Percentiles rank a stretch among this genome's conserved stretches.
These are phyloP conservation scores for Brassica carinata DNA, from an alignment of 345 rosid species.

Conservation along the genomic window DNA sequence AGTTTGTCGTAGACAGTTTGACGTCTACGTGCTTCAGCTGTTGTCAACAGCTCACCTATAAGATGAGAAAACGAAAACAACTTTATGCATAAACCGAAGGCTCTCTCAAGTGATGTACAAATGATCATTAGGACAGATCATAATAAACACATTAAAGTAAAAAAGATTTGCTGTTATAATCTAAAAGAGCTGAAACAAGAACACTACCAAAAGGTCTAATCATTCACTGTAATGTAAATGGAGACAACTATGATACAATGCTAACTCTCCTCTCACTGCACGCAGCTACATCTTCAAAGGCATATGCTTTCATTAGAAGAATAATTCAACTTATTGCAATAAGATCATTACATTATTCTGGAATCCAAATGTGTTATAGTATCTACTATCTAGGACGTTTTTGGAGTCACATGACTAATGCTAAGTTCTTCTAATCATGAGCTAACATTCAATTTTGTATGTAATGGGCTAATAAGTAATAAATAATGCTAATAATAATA, in stretches of 20 bases:
- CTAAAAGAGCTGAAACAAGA: not conserved
- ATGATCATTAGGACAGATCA: not conserved
- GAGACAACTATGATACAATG: not conserved
- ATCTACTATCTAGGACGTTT: no score
- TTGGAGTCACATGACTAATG: no score
- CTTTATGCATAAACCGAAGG: not conserved
- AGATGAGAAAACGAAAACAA: not conserved
- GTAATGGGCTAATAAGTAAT: not conserved
- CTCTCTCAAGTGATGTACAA: not conserved
- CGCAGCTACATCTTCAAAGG: not conserved
- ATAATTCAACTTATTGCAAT: no score
- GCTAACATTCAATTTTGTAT: not conserved
- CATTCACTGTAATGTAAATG: not conserved
- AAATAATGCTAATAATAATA: not conserved
- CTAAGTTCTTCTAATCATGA: no score
- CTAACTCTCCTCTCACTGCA: not conserved
- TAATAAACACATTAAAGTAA: not conserved
- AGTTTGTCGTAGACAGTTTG: constrained; percentile 69
- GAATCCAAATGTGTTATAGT: no score
- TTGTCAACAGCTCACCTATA: constrained; percentile 77
- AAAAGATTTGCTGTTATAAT: not conserved
- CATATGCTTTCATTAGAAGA: no score
- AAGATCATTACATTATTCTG: no score
- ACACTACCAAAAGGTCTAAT: not conserved
- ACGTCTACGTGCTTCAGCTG: constrained; percentile 69